phyloP scores from a whole-genome alignment of 1,139 yeast species.

The Yamadazyma atmosphaerica region DNA sequence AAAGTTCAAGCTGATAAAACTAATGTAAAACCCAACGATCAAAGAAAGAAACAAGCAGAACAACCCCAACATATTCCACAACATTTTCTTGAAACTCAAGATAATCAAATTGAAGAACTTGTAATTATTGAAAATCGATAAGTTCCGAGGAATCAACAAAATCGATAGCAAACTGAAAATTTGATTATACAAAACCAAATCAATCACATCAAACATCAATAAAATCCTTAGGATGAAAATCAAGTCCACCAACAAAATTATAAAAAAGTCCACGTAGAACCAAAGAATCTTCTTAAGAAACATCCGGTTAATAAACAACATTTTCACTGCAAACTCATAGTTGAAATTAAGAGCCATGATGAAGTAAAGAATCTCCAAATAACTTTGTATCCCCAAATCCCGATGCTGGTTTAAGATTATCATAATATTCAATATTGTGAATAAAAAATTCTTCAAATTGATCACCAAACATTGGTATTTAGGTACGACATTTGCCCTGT shows the following conservation, averaged over 20 bases:
- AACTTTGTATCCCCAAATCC: constrained; percentile 7
- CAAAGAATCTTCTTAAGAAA: constrained; percentile 41
- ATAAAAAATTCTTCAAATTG: constrained; percentile 34
- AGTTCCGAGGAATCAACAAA: constrained; percentile 53
- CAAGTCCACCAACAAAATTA: constrained; percentile 31
- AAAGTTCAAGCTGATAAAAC: constrained; percentile 53
- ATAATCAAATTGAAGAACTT: constrained; percentile 55
- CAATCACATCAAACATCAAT: constrained; percentile 11
- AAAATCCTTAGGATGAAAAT: constrained; percentile 27
- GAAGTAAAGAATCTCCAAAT: constrained; percentile 33
- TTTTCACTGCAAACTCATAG: constrained; percentile 39
- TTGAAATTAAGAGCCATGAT: constrained; percentile 36
- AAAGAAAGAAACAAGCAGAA: constrained; percentile 51
- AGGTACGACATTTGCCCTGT: constrained; percentile 39
- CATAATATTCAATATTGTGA: constrained; percentile 33
- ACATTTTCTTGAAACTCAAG: constrained; percentile 54
- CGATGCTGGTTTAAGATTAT: constrained; percentile 30
- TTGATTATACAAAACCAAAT: constrained; percentile 25
- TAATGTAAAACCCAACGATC: constrained; percentile 59
- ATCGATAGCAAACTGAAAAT: constrained; percentile 51
- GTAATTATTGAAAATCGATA: constrained; percentile 55
- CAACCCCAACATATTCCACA: constrained; percentile 54
- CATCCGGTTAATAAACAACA: constrained; percentile 42
- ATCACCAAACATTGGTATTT: constrained; percentile 46
- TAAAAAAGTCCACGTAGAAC: constrained; percentile 40